These are phyloP conservation scores for Magnolia kwangsiensis DNA, from an alignment of 164 flowering plant species.

Conservation along the genomic window DNA sequence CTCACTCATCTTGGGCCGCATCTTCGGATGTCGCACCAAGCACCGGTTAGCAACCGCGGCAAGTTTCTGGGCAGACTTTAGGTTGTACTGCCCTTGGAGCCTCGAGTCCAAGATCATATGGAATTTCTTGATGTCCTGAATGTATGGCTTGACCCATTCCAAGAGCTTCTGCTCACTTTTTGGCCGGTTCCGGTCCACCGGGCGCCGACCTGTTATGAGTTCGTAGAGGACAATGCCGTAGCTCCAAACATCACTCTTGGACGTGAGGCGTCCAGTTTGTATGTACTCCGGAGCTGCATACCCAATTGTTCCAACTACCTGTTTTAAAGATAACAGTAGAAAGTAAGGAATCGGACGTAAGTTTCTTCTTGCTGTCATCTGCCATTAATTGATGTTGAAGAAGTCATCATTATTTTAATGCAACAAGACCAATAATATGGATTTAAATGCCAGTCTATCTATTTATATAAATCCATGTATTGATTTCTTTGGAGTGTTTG, in stretches of 20 bases:
- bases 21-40: constrained; percentile 49
- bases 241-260: constrained; percentile 88
- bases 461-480: no score
- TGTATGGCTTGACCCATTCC: constrained; percentile 79
- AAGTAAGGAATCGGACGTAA: no score
- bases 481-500: no score
- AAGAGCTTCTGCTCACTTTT: constrained; percentile 72
- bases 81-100: constrained; percentile 48
- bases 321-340: constrained; percentile 6
- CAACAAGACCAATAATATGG: no score
- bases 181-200: constrained; percentile 72
- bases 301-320: constrained; percentile 96
- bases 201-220: constrained; percentile 82
- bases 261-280: constrained; percentile 78
- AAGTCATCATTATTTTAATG: no score
- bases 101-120: constrained; percentile 68
- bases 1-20: constrained; percentile 83
- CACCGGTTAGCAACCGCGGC: constrained; percentile 79
- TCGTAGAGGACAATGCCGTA: constrained; percentile 90
- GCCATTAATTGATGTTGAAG: no score
- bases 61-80: constrained; percentile 63
- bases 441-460: no score
- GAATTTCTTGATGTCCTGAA: constrained; percentile 59
- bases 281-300: constrained; percentile 96
- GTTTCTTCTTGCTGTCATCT: no score